Conservation (phyloP, 1,284 basidiomycete species). For the Peniophora sp. region DNA sequence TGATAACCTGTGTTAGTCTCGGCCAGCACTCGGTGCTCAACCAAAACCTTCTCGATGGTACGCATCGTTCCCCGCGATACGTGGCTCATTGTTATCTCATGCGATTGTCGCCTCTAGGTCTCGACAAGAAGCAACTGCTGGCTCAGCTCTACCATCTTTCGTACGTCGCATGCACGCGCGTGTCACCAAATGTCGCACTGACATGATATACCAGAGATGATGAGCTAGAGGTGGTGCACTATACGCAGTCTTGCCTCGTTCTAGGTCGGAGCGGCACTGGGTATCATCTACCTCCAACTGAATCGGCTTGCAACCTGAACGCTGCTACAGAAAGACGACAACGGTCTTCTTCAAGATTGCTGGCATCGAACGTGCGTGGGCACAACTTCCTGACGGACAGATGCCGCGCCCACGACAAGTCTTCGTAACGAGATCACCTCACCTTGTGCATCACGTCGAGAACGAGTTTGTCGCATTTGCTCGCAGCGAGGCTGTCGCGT, state of each 20-base stretch:
- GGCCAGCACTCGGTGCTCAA: too few relatives aligned
- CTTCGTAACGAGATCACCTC: constrained; percentile 57
- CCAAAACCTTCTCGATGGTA: too few relatives aligned
- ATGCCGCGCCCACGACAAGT: constrained; percentile 45
- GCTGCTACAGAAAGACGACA: constrained; percentile 49
- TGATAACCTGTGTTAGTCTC: too few relatives aligned
- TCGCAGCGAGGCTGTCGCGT: constrained; percentile 15
- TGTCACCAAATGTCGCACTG: too few relatives aligned
- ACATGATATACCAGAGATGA: too few relatives aligned
- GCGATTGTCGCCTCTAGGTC: too few relatives aligned
- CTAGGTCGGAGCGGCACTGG: constrained; percentile 65
- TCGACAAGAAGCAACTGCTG: too few relatives aligned
- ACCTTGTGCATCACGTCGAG: constrained; percentile 52
- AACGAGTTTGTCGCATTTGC: constrained; percentile 44
- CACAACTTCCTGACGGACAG: constrained; percentile 20
- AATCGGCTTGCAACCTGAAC: not conserved
- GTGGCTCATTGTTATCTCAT: too few relatives aligned
- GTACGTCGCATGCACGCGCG: too few relatives aligned
- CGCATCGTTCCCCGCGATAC: too few relatives aligned
- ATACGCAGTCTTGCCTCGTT: constrained; percentile 53
- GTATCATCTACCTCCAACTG: constrained; percentile 21
- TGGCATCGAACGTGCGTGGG: constrained; percentile 40
- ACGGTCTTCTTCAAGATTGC: constrained; percentile 62
- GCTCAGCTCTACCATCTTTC: too few relatives aligned
- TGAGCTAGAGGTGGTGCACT: constrained; percentile 50